phyloP scores from a whole-genome alignment of 2,329 filamentous ascomycete genomes.

The Monosporascus sp. region DNA sequence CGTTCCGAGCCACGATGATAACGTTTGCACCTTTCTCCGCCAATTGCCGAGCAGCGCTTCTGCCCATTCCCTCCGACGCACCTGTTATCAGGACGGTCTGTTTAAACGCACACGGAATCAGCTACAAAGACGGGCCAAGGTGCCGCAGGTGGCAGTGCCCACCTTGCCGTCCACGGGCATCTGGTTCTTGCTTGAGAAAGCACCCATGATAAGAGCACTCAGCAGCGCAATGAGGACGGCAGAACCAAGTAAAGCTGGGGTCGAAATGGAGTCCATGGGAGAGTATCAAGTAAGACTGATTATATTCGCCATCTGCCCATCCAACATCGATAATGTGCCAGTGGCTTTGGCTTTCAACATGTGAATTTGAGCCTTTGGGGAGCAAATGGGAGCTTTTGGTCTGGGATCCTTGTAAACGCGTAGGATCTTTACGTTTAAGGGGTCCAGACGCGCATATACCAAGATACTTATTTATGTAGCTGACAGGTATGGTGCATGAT shows the following conservation, averaged over 20 bases:
- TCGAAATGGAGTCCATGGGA: constrained; percentile 12
- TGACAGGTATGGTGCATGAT: too few relatives aligned
- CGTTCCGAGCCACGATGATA: constrained; percentile 76
- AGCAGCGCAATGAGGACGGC: constrained; percentile 29
- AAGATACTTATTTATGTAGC: not conserved
- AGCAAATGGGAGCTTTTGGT: too few relatives aligned
- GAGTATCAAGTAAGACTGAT: too few relatives aligned
- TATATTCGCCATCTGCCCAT: too few relatives aligned
- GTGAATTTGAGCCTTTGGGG: too few relatives aligned
- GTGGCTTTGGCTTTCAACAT: too few relatives aligned
- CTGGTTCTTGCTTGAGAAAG: constrained; percentile 64
- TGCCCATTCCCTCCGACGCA: constrained; percentile 88
- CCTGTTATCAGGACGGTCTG: constrained; percentile 88
- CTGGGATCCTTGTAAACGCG: too few relatives aligned
- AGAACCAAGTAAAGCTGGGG: constrained; percentile 14
- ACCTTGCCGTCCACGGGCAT: constrained; percentile 85
- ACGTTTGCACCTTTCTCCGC: constrained; percentile 80
- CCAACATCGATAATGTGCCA: too few relatives aligned
- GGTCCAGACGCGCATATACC: too few relatives aligned
- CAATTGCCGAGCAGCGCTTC: constrained; percentile 66
- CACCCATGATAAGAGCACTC: constrained; percentile 53
- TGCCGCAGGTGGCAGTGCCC: constrained; percentile 16
- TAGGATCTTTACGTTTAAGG: too few relatives aligned
- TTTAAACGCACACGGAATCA: constrained; percentile 3
- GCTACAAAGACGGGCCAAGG: constrained; percentile 7